Percentiles rank a stretch among this genome's conserved stretches.
These are phyloP conservation scores for Gossypium thurberi DNA, from an alignment of 345 rosid species.

Conservation along the genomic window DNA sequence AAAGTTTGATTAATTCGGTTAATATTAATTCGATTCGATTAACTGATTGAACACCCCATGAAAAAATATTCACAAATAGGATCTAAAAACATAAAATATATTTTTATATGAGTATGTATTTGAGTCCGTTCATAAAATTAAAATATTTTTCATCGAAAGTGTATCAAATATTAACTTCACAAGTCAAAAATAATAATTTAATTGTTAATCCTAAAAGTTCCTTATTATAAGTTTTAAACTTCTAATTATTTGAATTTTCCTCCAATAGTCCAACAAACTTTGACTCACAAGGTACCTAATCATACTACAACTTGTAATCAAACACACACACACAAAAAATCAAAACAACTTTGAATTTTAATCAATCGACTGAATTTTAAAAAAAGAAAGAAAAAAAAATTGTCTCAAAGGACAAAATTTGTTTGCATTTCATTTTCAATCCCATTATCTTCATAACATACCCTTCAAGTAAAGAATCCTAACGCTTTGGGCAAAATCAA, in stretches of 20 bases:
- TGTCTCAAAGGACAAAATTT: not conserved
- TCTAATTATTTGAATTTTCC: not conserved
- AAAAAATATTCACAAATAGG: too few relatives aligned
- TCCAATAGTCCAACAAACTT: not conserved
- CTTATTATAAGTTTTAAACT: not conserved
- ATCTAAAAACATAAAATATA: too few relatives aligned
- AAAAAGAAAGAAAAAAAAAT: not conserved
- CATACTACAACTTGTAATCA: not conserved
- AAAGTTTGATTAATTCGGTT: too few relatives aligned
- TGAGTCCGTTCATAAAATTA: too few relatives aligned
- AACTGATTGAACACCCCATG: accelerated
- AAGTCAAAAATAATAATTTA: not conserved
- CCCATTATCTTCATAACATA: not conserved
- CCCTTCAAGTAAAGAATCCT: not conserved
- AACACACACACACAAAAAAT: not conserved
- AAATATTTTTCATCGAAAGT: too few relatives aligned
- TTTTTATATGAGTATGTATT: too few relatives aligned
- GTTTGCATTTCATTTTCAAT: not conserved
- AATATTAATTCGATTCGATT: too few relatives aligned
- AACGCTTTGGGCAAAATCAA: not conserved
- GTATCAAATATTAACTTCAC: too few relatives aligned
- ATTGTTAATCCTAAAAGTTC: not conserved
- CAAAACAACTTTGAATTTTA: not conserved
- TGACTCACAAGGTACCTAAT: not conserved
- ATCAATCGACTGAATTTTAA: not conserved